Base-by-base conservation (phyloP, 768 basidiomycete genomes). In the Cyathus striatus region DNA sequence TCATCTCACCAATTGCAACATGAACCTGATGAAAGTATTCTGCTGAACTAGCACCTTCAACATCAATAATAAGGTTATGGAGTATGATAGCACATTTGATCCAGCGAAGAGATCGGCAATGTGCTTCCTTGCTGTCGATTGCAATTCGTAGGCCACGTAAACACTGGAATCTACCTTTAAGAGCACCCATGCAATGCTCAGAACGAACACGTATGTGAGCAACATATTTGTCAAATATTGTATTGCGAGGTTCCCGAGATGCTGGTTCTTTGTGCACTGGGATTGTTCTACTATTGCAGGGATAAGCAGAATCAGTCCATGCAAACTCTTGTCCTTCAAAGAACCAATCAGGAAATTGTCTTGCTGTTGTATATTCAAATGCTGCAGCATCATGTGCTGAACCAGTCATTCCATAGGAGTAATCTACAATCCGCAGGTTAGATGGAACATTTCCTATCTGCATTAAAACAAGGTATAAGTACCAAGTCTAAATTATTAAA, bases 321-420 rank as follows among this genome's bases (percentile, higher is more conserved):
- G 54, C n/a, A 44, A 60, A 40, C 35, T 61, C 61, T 10, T 58
- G 47, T 4, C 49, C 54, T 9, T 57, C 17, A 36, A 58, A 61
- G 18, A 44, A 41, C 44, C 44, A 45, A 23, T 34, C 39, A 40
- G 44, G 44, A 43, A 56, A 40, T 26, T 53, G 51, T 3, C 32
- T 43, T 6, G 55, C 58, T 21, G 50, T 47, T 2, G 59, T 63
- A 18, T 52, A 32, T 37, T 60, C 48, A 46, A 64, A 64, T 1
- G 60, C 62, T 14, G 44, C 38, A 1, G 61, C 51, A 49, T 65
- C 60, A 51, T 65, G 63, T 14, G 54, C 58, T 23, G 50, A 45
- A 2, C 56, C 56, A 22, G 52, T 56, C 12, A 54, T 41, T 9
- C 54, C 54, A 49, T 47, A 42, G 9, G 44, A 41, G 33, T 49